Evolutionary conservation across 1,284 basidiomycete species (phyloP), one percentile per base, ranked within the genome.

Genomic region (Fomitopsis pinicola): DNA sequence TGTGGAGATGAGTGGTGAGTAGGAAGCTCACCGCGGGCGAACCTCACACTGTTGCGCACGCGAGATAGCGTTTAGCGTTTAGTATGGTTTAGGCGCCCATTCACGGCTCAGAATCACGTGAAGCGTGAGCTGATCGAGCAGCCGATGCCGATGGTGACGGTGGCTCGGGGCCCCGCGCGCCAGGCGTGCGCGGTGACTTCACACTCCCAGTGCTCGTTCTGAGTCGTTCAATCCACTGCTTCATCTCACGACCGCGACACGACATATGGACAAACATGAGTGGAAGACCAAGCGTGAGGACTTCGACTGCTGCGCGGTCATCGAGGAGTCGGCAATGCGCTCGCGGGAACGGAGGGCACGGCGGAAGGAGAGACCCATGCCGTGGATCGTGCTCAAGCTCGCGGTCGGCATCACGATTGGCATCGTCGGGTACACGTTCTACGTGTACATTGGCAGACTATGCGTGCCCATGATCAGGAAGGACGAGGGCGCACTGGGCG

Each of bases 361-460:
- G 30, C 65, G 75, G 53, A 60, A 63, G 59, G 70, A 71, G 28
- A 80, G 77, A 66, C 80, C 82, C 3, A 86, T 86, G 67, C 82
- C 86, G 64, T 89, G 86, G 87, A 73, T 87, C 60, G 77, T 80
- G 30, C 80, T 78, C 65, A 90, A 90, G 74, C 67, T 87, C 48
- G 78, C 83, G 67, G 76, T 89, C 9, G 77, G 71, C 7, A 54
- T 89, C 0, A 80, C 82, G 0, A 28, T 80, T 19, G 85, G 75
- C 0, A 78, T 89, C 60, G 82, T 87, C 63, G 82, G 69, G 0
- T 89, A 88, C 68, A 68, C 84, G 2, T 84, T 76, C 60, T 94
- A 93, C 73, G 91, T 92, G 9, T 89, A 88, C 66, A 80, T 91
- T 45, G 88, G 81, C 1, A 72, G 86, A 42, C 77, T 92, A 2